Base-by-base conservation (phyloP, 1,139 yeast species). In the Kodamaea anthophila region DNA sequence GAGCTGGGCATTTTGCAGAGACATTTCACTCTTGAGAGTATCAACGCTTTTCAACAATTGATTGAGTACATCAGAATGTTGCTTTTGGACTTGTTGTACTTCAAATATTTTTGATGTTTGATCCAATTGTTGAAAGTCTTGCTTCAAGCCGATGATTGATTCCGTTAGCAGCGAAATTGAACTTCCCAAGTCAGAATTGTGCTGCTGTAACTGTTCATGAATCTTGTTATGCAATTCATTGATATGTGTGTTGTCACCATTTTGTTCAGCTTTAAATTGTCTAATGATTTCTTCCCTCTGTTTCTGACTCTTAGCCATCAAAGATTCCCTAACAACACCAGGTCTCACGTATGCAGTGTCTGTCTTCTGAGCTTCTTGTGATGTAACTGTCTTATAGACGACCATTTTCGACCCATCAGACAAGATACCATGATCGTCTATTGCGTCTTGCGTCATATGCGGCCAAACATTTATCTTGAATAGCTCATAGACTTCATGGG, bases 401-500 rank as follows among this genome's bases (percentile, higher is more conserved):
- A 58, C 46, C 32, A 54, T 50, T 21, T 60, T 40, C 15, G 49
- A 51, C 1, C 77, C 79, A 18, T 58, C 66, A 41, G 68, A 60
- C 38, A 72, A 56, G 13, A 70, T 58, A 1, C 73, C 76, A 43
- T 76, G 80, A 40, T 77, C 81, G 37, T 74, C 77, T 44, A 58
- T 40, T 44, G 74, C 72, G 41, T 77, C 85, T 28, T 59, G 66
- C 4, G 77, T 62, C 13, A 78, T 59, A 21, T 60, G 60, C 34
- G 67, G 61, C 60, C 71, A 80, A 2, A 72, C 63, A 24, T 72
- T 66, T 41, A 80, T 52, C 43, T 67, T 67, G 38, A 80, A 57
- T 4, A 81, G 45, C 49, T 81, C 91, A 48, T 73, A 77, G 21
- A 65, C 60, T 46, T 80, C 88, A 49, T 52, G 68, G 35, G 60